Evolutionary conservation across 192 early-diverging fungal species (phyloP), one percentile per base, ranked within the genome.

Genomic region (Gryganskiella cystojenkinii): DNA sequence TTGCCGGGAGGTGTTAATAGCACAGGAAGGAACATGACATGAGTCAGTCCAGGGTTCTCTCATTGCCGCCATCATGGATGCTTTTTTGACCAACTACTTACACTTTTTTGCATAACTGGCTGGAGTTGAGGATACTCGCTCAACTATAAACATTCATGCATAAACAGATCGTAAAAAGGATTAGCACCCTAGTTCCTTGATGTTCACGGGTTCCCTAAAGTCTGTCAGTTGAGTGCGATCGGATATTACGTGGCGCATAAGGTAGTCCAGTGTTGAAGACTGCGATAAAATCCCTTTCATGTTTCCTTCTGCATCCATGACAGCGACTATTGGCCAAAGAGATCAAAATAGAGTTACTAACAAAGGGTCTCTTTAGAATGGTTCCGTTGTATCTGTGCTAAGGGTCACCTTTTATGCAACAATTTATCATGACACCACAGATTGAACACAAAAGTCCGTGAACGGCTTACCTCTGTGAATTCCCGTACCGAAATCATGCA

Each of bases 251-350:
- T 92, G 83, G 27, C 90, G 80, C 67, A 89, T 88, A 33, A 95
- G 81, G 56, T 88, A 92, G 40, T 87, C 80, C 7, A 93, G 79
- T 0, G 92, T 87, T 2, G 83, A 83, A 2, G 92, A 91, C 71
- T 95, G 93, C 44, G 94, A 92, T 7, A 94, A 54, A 27, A 94
- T 92, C 5, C 94, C 92, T 56, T 79, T 81, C 28, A 95, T 76
- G 3, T 59, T 45, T 17, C 81, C 82, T 33, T 84, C 76, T 13
- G 83, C 79, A 50, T 89, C 76, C 81, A 92, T 85, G 5, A 96
- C 90, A 0, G 90, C 90, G 33, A 96, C 92, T 89, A 62, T 20
- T 68, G 49, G n/a, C n/a, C n/a, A n/a, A n/a, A n/a, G n/a, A n/a
- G n/a, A n/a, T n/a, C n/a, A n/a, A n/a, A n/a, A n/a, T n/a, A n/a